phyloP scores from a whole-genome alignment of 2,329 filamentous ascomycete species.

The Aspergillus eucalypticola region DNA sequence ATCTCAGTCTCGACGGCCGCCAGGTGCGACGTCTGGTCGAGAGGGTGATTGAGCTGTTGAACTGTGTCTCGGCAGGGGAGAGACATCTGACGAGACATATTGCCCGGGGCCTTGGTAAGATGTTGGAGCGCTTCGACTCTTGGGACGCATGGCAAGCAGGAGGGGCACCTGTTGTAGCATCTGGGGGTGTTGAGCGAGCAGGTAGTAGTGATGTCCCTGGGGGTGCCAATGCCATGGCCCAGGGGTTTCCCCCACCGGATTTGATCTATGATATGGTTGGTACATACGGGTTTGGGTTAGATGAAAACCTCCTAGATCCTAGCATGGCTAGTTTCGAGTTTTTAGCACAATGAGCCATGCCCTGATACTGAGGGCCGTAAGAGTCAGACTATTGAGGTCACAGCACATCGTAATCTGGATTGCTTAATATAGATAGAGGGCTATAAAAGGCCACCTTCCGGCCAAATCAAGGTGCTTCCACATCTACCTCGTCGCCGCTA shows the following conservation, averaged over 20 bases:
- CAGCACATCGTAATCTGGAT: background rate
- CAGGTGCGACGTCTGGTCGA: constrained; percentile 42
- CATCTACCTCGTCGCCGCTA: background rate
- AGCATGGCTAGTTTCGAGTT: constrained; percentile 46
- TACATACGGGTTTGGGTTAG: constrained; percentile 44
- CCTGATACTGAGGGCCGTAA: background rate
- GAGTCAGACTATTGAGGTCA: background rate
- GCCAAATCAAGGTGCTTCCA: background rate
- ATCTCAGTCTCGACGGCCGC: constrained; percentile 42
- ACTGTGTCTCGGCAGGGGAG: constrained; percentile 44
- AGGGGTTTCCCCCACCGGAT: constrained; percentile 43
- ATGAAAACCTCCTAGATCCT: constrained; percentile 44
- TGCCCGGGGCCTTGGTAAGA: constrained; percentile 43
- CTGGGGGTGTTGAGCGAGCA: constrained; percentile 16
- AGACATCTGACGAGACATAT: constrained; percentile 45
- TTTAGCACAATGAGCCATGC: constrained; percentile 30
- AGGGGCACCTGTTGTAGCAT: constrained; percentile 14
- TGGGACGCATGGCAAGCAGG: constrained; percentile 38
- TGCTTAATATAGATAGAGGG: background rate
- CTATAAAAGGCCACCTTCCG: background rate
- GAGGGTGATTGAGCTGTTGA: constrained; percentile 43
- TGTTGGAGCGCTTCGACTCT: constrained; percentile 44
- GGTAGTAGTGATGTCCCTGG: constrained; percentile 37
- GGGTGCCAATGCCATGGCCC: constrained; percentile 43
- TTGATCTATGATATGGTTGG: constrained; percentile 48